These are phyloP conservation scores for Xylaria sp. DNA, from an alignment of 2,329 filamentous ascomycete species.

Conservation along the genomic window DNA sequence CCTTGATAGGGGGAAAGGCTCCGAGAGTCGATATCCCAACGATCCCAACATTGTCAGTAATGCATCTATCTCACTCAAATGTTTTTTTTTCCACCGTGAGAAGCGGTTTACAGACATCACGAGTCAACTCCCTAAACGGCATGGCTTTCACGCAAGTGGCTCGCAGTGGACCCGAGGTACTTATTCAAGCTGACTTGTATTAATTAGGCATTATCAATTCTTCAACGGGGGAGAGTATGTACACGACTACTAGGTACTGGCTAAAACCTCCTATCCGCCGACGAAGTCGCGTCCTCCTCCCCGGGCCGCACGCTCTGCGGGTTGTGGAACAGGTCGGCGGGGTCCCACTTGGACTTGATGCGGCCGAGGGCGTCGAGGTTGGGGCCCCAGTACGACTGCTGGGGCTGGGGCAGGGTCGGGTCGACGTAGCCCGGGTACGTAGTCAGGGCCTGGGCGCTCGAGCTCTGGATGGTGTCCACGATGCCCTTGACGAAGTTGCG, in stretches of 20 bases:
- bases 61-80: too few relatives aligned
- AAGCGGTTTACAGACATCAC: too few relatives aligned
- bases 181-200: background rate
- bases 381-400: slow-evolving; percentile 57
- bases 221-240: too few relatives aligned
- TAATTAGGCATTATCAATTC: slow-evolving; percentile 16
- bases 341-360: slow-evolving; percentile 58
- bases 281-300: slow-evolving; percentile 13
- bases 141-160: too few relatives aligned
- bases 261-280: slow-evolving; percentile 8
- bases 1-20: too few relatives aligned
- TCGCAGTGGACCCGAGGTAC: too few relatives aligned
- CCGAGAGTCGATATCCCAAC: too few relatives aligned
- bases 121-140: too few relatives aligned
- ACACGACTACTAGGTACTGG: too few relatives aligned
- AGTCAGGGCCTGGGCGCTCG: slow-evolving; percentile 45
- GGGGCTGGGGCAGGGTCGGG: slow-evolving; percentile 48
- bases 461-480: slow-evolving; percentile 45
- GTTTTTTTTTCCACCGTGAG: too few relatives aligned
- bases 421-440: slow-evolving; percentile 69
- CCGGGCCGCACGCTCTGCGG: slow-evolving; percentile 54
- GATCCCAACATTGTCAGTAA: too few relatives aligned
- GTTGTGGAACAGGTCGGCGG: slow-evolving; percentile 59
- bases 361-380: slow-evolving; percentile 51
- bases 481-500: slow-evolving; percentile 56